Evolutionary conservation across 1,139 yeast species (phyloP), one percentile per base, ranked within the genome.

Genomic region (Pichiaceae sp.): DNA sequence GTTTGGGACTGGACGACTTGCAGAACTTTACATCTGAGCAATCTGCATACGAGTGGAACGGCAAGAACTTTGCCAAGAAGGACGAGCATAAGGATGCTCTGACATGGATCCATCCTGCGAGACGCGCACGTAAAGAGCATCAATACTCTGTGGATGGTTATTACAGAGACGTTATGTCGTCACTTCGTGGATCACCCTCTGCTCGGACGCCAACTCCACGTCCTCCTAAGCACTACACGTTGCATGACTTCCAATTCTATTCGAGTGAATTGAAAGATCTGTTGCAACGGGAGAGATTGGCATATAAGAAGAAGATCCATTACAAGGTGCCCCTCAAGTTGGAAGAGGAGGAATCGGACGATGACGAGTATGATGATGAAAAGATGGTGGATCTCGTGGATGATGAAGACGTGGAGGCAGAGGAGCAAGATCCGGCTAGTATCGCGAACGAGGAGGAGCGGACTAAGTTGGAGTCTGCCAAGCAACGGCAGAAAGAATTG

Each of bases 41-140:
- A 29, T 85, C 95, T 2, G 91, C 96, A 0, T 91, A 89, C 59
- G 96, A 89, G 57, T 91, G 98, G 98, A 87, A 91, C 53, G 98
- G 98, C 18, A 80, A 85, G 52, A 87, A 89, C 54, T 91, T 87
- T 56, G 84, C 94, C 33, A 83, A 85, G 48, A 74, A 70, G 46
- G n/a, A n/a, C n/a, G 56, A 63, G n/a, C 66, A 66, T 29, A 67
- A 72, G 40, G 62, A 64, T 32, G 67, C 71, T 2, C 68, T 75
- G 29, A 62, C 72, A 6, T 86, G 95, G 95, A 80, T 87, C 33
- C 85, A 86, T 47, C 96, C 95, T 0, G 70, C 91, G 4, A 84
- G 87, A 52, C 73, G 98, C 54, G 95, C 89, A 51, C 69, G 97
- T 43, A 89, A 86, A 50, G 95, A 87, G 46, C 85, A 81, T 49